Evolutionary conservation across 2,329 filamentous ascomycete species (phyloP).

Genomic region (Aspergillus ibericus): DNA sequence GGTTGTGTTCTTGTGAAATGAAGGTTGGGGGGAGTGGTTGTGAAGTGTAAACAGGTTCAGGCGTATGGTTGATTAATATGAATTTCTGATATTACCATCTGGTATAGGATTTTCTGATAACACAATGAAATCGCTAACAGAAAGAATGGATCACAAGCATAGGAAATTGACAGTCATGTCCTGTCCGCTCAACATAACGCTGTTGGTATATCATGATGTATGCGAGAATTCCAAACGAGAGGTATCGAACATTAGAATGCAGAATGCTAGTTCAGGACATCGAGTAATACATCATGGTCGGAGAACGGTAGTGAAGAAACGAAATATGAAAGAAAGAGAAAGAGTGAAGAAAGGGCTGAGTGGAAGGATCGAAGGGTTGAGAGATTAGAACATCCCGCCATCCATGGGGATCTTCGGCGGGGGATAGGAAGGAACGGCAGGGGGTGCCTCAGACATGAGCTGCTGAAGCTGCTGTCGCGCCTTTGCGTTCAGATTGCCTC

Average conservation of each 20-base stretch:
- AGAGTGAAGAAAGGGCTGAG: not conserved
- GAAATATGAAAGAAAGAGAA: not conserved
- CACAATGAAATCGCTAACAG: not conserved
- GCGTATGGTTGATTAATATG: no score
- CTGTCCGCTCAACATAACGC: constrained; percentile 20
- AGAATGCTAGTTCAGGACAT: constrained; percentile 7
- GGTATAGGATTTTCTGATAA: not conserved
- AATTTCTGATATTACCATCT: not conserved
- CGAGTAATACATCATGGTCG: constrained; percentile 7
- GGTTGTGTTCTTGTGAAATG: not conserved
- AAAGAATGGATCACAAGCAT: constrained; percentile 6
- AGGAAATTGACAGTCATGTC: constrained; percentile 4
- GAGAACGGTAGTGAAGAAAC: not conserved
- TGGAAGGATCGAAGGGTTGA: constrained; percentile 2
- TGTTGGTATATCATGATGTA: constrained; percentile 22
- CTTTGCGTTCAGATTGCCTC: constrained; percentile 48
- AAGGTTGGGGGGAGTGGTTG: no score
- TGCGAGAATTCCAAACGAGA: constrained; percentile 13
- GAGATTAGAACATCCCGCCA: constrained; percentile 41
- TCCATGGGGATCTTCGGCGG: constrained; percentile 32
- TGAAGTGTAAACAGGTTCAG: no score
- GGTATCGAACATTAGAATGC: constrained; percentile 6
- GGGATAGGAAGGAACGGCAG: constrained; percentile 35
- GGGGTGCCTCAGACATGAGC: constrained; percentile 22
- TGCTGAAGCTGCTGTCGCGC: constrained; percentile 43